Conservation (phyloP, 2,329 filamentous ascomycete genomes). For the Xylaria sp. region DNA sequence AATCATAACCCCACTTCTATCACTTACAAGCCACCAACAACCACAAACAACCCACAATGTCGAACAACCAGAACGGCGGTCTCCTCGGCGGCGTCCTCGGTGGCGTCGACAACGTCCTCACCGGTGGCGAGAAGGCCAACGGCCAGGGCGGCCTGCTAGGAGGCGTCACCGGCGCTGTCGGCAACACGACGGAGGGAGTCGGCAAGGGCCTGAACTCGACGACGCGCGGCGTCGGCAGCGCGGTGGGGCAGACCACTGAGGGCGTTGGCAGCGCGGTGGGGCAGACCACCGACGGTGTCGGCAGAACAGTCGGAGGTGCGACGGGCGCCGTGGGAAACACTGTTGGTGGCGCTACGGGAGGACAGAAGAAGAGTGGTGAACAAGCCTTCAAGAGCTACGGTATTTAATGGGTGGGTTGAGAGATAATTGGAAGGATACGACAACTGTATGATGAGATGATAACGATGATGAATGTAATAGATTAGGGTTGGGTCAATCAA, state of each 20-base stretch:
- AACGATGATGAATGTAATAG: slow-evolving; percentile 1
- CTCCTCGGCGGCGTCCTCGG: slow-evolving; percentile 39
- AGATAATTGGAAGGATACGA: neutral
- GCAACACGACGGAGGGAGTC: slow-evolving; percentile 36
- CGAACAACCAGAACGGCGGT: slow-evolving; percentile 38
- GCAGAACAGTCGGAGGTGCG: slow-evolving; percentile 31
- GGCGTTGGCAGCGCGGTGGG: slow-evolving; percentile 36
- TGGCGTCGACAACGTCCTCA: slow-evolving; percentile 39
- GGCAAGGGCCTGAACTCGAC: slow-evolving; percentile 38
- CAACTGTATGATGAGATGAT: neutral
- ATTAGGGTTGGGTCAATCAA: neutral
- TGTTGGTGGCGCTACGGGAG: slow-evolving; percentile 31
- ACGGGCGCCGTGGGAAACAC: slow-evolving; percentile 29
- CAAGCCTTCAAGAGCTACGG: slow-evolving; percentile 33
- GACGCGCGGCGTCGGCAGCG: slow-evolving; percentile 34
- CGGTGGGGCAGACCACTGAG: slow-evolving; percentile 36
- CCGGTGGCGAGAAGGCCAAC: slow-evolving; percentile 38
- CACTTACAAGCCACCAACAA: slow-evolving; percentile 8
- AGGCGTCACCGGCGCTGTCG: slow-evolving; percentile 35
- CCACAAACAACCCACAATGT: slow-evolving; percentile 31
- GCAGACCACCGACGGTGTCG: slow-evolving; percentile 36
- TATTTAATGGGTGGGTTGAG: slow-evolving; percentile 10
- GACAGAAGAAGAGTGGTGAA: slow-evolving; percentile 18
- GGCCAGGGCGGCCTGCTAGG: slow-evolving; percentile 40
- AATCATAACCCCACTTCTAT: slow-evolving; percentile 2